These are phyloP conservation scores for Populus tremula DNA, from an alignment of 345 rosid species.

Conservation along the genomic window DNA sequence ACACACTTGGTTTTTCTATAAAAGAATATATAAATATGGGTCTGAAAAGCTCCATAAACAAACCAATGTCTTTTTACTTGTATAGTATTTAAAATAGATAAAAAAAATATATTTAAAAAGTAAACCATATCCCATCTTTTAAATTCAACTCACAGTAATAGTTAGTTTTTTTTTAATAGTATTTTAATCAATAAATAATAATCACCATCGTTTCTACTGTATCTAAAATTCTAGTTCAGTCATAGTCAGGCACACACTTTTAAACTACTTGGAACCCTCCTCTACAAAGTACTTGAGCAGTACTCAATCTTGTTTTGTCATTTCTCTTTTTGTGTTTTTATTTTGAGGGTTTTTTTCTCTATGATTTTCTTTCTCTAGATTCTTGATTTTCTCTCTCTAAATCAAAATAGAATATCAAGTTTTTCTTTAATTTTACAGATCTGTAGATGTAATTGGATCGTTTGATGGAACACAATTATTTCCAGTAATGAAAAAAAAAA, in stretches of 20 bases:
- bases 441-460: conserved; percentile 31
- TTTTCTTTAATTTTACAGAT: conserved; percentile 21
- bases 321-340: conserved; percentile 6
- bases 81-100: too few species aligned
- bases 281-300: conserved; percentile 27
- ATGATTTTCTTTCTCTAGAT: conserved; percentile 17
- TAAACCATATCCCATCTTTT: not conserved
- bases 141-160: not conserved
- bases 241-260: conserved; percentile 29
- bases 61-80: too few species aligned
- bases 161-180: not conserved
- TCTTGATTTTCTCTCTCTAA: conserved; percentile 17
- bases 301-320: conserved; percentile 34
- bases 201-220: too few species aligned
- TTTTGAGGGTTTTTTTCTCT: not conserved
- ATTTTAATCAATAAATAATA: not conserved
- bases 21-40: too few species aligned
- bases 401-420: conserved; percentile 21
- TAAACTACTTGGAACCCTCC: conserved; percentile 35
- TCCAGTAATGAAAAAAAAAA: conserved; percentile 4
- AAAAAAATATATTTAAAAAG: too few species aligned
- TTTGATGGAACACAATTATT: not conserved
- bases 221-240: not conserved
- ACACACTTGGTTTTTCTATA: too few species aligned
- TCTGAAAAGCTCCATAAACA: too few species aligned